Evolutionary conservation across 495 filamentous ascomycete species (phyloP).

Genomic region (Talaromyces stipitatus): DNA sequence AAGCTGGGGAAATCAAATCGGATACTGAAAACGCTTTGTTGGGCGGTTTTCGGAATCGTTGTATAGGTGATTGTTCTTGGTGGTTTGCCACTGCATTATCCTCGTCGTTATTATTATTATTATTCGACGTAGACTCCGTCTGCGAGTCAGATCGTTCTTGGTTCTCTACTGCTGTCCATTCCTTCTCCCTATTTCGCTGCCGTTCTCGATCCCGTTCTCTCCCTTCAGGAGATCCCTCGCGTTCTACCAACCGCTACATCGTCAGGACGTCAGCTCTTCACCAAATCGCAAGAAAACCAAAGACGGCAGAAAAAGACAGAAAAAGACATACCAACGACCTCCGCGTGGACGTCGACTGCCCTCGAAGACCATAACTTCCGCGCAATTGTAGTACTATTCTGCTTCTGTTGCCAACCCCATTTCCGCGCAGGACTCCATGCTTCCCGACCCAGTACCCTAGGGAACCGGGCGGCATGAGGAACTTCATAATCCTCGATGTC

Average conservation of each 20-base stretch:
- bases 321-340: slow-evolving; percentile 18
- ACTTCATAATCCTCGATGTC: slow-evolving; percentile 26
- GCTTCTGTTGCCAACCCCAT: slow-evolving; percentile 4
- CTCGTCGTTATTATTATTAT: neutral
- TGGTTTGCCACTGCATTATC: slow-evolving; percentile 5
- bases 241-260: slow-evolving; percentile 60
- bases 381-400: neutral
- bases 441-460: slow-evolving; percentile 17
- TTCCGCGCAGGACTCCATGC: slow-evolving; percentile 12
- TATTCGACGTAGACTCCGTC: neutral
- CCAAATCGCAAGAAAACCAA: neutral
- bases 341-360: neutral
- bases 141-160: neutral
- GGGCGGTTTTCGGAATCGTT: slow-evolving; percentile 71
- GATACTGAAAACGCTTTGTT: slow-evolving; percentile 82
- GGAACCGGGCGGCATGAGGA: slow-evolving; percentile 16
- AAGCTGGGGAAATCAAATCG: slow-evolving; percentile 79
- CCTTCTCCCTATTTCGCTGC: slow-evolving; percentile 17
- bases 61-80: slow-evolving; percentile 44
- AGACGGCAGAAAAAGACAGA: slow-evolving; percentile 1
- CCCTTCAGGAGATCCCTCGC: slow-evolving; percentile 35
- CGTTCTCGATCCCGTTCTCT: slow-evolving; percentile 33
- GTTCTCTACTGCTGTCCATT: slow-evolving; percentile 16
- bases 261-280: slow-evolving; percentile 45
- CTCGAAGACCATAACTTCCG: neutral